These are phyloP conservation scores for Naegleria gruberi DNA, from an alignment of 208 protist genomes.

Conservation along the genomic window DNA sequence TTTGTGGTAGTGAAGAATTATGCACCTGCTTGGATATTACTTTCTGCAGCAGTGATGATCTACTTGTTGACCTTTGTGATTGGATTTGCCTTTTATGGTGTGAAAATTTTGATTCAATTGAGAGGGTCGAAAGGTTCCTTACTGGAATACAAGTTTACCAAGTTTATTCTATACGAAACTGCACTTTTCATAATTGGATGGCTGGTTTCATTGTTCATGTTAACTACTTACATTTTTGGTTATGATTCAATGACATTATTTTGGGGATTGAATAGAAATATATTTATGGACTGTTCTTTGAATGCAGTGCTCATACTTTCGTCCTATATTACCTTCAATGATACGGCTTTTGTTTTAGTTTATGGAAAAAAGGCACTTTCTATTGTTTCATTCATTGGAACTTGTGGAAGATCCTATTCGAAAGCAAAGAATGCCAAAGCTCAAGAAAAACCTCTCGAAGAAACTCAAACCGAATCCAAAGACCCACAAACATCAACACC, in stretches of 20 bases:
- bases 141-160: not conserved
- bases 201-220: not conserved
- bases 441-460: too few relatives aligned
- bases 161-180: not conserved
- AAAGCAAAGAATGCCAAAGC: too few relatives aligned
- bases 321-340: too few relatives aligned
- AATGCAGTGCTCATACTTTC: too few relatives aligned
- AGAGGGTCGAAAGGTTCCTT: not conserved
- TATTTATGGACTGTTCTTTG: not conserved
- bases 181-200: not conserved
- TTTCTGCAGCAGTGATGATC: not conserved
- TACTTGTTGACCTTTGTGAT: not conserved
- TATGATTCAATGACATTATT: not conserved
- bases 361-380: too few relatives aligned
- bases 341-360: too few relatives aligned
- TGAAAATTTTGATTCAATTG: not conserved
- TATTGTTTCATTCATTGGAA: too few relatives aligned
- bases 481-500: too few relatives aligned
- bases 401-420: too few relatives aligned
- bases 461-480: too few relatives aligned
- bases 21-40: not conserved
- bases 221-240: not conserved
- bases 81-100: not conserved
- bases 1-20: not conserved
- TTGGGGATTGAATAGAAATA: not conserved